Conservation (phyloP, 2,329 filamentous ascomycete species). For the Stemphylium vesicarium region DNA sequence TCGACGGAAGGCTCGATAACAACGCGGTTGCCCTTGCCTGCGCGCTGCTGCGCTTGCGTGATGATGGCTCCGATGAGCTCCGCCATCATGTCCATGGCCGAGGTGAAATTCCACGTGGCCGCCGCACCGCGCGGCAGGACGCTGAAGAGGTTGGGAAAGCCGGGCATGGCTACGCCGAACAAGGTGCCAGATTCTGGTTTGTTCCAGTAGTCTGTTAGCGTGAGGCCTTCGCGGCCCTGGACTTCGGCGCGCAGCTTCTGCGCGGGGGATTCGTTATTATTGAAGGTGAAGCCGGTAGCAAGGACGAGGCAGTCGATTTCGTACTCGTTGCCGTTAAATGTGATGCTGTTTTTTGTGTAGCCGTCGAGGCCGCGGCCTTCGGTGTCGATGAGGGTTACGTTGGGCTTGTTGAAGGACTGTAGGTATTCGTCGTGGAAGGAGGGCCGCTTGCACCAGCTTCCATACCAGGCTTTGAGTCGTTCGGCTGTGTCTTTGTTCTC, state of each 20-base stretch:
- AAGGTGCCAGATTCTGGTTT: not conserved
- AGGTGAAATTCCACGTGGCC: not conserved
- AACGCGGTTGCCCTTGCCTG: not conserved
- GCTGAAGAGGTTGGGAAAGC: not conserved
- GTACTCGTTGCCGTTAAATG: not conserved
- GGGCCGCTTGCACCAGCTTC: slow-evolving; percentile 66
- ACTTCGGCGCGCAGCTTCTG: no score
- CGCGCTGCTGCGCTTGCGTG: not conserved
- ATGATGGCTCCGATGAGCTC: not conserved
- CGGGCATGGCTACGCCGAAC: not conserved
- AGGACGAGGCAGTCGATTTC: not conserved
- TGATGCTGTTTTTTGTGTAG: not conserved
- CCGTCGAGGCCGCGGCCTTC: slow-evolving; percentile 58
- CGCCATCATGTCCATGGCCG: not conserved
- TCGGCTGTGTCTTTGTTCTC: slow-evolving; percentile 59
- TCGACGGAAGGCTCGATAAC: not conserved
- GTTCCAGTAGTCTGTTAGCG: not conserved
- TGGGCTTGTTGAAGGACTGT: slow-evolving; percentile 61
- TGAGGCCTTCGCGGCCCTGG: not conserved
- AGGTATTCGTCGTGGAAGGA: slow-evolving; percentile 68
- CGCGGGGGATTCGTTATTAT: not conserved
- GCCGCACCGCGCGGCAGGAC: not conserved
- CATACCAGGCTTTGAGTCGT: slow-evolving; percentile 65
- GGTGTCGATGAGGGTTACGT: slow-evolving; percentile 68
- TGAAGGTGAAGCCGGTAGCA: not conserved